These are phyloP conservation scores for Schwanniomyces polymorphus DNA, from an alignment of 805 yeast genomes.

Conservation along the genomic window DNA sequence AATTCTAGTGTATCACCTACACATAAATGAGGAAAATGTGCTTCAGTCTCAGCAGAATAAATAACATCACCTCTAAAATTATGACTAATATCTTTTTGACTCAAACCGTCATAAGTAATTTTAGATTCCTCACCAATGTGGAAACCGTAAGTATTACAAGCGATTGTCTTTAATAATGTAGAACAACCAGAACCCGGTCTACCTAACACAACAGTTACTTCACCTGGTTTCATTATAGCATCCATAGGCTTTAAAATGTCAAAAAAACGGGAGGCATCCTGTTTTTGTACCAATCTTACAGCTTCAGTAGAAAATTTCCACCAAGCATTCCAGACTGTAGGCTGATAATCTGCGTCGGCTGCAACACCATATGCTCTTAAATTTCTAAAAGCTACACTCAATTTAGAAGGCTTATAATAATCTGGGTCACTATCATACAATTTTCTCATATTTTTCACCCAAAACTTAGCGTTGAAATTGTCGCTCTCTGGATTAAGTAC, in stretches of 20 bases:
- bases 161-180: slow-evolving; percentile 38
- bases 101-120: slow-evolving; percentile 35
- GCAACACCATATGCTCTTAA: slow-evolving; percentile 66
- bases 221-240: slow-evolving; percentile 37
- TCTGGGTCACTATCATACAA: slow-evolving; percentile 56
- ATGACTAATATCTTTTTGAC: slow-evolving; percentile 24
- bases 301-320: slow-evolving; percentile 21
- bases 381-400: slow-evolving; percentile 60
- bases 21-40: slow-evolving; percentile 55
- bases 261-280: slow-evolving; percentile 24
- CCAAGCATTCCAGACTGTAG: slow-evolving; percentile 50
- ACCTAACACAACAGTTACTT: slow-evolving; percentile 40
- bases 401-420: slow-evolving; percentile 58
- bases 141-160: slow-evolving; percentile 39
- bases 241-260: slow-evolving; percentile 36
- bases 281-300: slow-evolving; percentile 13
- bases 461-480: slow-evolving; percentile 56
- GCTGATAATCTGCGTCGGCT: slow-evolving; percentile 65
- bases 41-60: slow-evolving; percentile 54
- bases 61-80: slow-evolving; percentile 39
- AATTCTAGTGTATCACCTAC: slow-evolving; percentile 58
- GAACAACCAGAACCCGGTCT: slow-evolving; percentile 46
- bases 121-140: slow-evolving; percentile 29
- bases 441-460: slow-evolving; percentile 67
- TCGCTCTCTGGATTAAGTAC: slow-evolving; percentile 59